Evolutionary conservation across 2,329 filamentous ascomycete species (phyloP).

Genomic region (Cordyceps cicadae): DNA sequence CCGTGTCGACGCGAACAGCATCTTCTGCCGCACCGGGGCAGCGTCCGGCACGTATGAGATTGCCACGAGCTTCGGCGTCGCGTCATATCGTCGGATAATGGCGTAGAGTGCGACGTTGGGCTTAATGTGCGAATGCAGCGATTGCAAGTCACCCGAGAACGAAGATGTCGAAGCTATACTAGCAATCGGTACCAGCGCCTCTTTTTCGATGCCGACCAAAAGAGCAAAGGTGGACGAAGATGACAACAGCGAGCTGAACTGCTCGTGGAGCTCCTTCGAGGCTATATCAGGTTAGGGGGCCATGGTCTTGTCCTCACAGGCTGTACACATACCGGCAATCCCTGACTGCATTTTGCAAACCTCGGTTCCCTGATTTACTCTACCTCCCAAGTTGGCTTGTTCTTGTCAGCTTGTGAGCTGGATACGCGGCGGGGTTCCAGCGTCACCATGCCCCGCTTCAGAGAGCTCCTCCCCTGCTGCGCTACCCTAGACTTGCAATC

Average conservation of each 20-base stretch:
- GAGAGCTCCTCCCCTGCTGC: background rate
- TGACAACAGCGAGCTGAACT: constrained; percentile 63
- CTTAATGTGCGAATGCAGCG: constrained; percentile 55
- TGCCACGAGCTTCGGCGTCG: constrained; percentile 52
- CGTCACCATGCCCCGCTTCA: constrained; percentile 7
- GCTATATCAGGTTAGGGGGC: constrained; percentile 36
- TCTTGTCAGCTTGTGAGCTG: background rate
- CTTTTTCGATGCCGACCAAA: constrained; percentile 60
- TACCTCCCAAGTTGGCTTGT: background rate
- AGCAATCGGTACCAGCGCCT: constrained; percentile 55
- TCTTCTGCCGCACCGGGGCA: constrained; percentile 76
- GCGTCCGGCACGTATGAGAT: constrained; percentile 73
- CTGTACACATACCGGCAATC: constrained; percentile 52
- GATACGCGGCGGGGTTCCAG: background rate
- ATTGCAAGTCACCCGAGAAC: constrained; percentile 57
- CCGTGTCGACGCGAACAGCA: constrained; percentile 73
- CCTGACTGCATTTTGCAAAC: constrained; percentile 60
- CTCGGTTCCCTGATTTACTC: background rate
- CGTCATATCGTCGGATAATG: constrained; percentile 60
- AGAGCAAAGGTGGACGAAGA: constrained; percentile 58
- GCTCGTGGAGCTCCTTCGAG: constrained; percentile 65
- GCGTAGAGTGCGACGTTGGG: constrained; percentile 63
- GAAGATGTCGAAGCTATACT: constrained; percentile 45
- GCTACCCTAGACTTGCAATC: background rate
- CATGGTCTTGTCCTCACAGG: background rate